Evolutionary conservation across 768 basidiomycete species (phyloP).

Genomic region (Ramaria rubella): DNA sequence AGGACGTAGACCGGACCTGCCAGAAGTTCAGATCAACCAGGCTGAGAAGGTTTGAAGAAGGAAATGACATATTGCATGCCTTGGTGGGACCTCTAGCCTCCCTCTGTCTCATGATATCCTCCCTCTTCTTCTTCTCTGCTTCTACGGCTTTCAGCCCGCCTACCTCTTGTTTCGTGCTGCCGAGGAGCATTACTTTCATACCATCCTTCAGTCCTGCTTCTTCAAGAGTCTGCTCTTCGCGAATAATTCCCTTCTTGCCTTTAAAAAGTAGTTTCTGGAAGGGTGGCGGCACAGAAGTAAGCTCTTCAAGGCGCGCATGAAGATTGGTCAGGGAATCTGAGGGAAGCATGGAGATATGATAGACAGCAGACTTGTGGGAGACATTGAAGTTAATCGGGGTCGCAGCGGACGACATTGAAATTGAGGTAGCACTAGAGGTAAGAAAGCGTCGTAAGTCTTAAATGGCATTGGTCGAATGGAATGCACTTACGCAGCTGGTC

Average conservation of each 20-base stretch:
- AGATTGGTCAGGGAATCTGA: constrained; percentile 47
- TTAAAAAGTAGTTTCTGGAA: constrained; percentile 71
- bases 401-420: neutral
- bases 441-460: too few relatives aligned
- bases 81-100: constrained; percentile 52
- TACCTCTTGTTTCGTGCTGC: constrained; percentile 55
- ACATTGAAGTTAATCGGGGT: neutral
- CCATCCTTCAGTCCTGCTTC: constrained; percentile 59
- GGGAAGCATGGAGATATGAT: constrained; percentile 43
- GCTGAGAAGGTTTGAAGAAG: neutral
- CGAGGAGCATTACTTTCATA: constrained; percentile 63
- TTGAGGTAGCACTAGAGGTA: neutral
- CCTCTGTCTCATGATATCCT: constrained; percentile 53
- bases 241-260: constrained; percentile 45
- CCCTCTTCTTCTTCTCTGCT: constrained; percentile 48
- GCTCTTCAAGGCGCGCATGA: constrained; percentile 46
- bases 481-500: too few relatives aligned
- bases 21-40: neutral
- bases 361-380: constrained; percentile 13
- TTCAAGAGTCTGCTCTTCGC: constrained; percentile 26
- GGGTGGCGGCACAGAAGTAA: constrained; percentile 57
- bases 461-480: too few relatives aligned
- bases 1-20: constrained; percentile 53
- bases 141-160: constrained; percentile 49
- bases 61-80: constrained; percentile 30